Conservation (phyloP, 805 yeast genomes). For the Saccharomycopsis schoenii region DNA sequence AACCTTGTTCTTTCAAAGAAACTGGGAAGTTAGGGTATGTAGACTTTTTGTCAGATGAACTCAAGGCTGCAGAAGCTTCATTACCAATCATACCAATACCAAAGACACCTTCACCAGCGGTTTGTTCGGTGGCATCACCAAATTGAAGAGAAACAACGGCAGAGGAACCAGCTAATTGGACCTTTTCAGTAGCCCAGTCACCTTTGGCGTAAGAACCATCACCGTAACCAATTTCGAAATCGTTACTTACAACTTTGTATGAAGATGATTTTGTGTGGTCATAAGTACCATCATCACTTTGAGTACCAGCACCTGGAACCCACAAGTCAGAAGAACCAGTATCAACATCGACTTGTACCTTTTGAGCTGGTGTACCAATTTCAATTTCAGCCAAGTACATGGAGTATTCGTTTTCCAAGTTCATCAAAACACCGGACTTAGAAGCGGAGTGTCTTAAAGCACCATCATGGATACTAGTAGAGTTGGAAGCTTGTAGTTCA, state of each 20-base stretch:
- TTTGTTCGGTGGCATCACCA: conserved; percentile 17
- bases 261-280: conserved; percentile 26
- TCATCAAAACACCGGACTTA: conserved; percentile 6
- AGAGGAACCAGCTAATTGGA: neutral
- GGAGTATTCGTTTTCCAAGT: conserved; percentile 29
- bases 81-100: conserved; percentile 64
- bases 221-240: conserved; percentile 34
- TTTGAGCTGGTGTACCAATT: conserved; percentile 30
- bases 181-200: conserved; percentile 37
- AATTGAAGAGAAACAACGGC: conserved; percentile 2
- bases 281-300: conserved; percentile 30
- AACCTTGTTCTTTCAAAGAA: conserved; percentile 30
- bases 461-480: neutral
- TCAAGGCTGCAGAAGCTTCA: conserved; percentile 32
- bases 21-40: conserved; percentile 24
- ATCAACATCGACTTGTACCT: conserved; percentile 34
- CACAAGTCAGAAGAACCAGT: conserved; percentile 44
- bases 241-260: conserved; percentile 25
- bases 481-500: neutral
- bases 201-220: conserved; percentile 44
- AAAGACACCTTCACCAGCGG: conserved; percentile 43
- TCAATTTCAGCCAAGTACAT: conserved; percentile 37
- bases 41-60: conserved; percentile 1
- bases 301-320: conserved; percentile 25
- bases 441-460: conserved; percentile 2